Percentiles rank a stretch among this genome's conserved stretches.
Conservation (phyloP, 2,329 filamentous ascomycete species). For the Aureobasidium subglaciale region DNA sequence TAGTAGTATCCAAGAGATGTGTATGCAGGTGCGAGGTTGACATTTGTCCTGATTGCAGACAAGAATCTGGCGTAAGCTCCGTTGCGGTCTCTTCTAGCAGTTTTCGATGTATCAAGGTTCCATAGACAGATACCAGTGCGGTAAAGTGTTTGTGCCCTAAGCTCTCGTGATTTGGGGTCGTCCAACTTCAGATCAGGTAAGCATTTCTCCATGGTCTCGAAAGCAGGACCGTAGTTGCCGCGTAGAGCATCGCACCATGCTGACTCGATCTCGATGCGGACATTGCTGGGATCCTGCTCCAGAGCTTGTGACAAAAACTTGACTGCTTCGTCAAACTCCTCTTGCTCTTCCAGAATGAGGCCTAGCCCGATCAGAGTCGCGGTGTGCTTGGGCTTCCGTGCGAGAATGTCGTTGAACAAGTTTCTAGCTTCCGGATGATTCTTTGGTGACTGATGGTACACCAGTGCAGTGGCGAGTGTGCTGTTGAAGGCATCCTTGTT, state of each 20-base stretch:
- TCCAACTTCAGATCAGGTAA: conserved; percentile 58
- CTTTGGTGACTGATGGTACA: conserved; percentile 82
- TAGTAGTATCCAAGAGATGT: conserved; percentile 88
- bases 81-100: conserved; percentile 69
- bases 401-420: conserved; percentile 77
- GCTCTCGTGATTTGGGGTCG: conserved; percentile 54
- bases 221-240: conserved; percentile 63
- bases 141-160: conserved; percentile 82
- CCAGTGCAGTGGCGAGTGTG: conserved; percentile 76
- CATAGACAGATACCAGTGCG: conserved; percentile 81
- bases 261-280: conserved; percentile 74
- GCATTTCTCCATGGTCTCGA: conserved; percentile 63
- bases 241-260: conserved; percentile 87
- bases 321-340: conserved; percentile 76
- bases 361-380: conserved; percentile 82
- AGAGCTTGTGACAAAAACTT: conserved; percentile 73
- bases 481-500: conserved; percentile 68
- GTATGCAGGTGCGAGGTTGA: conserved; percentile 84
- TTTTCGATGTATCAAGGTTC: conserved; percentile 68
- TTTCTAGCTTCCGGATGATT: conserved; percentile 81
- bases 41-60: conserved; percentile 73
- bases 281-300: conserved; percentile 63
- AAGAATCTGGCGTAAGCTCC: conserved; percentile 82
- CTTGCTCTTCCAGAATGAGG: conserved; percentile 85
- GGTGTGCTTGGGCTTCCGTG: conserved; percentile 68